Evolutionary conservation across 352 stramenopile species (phyloP), one percentile per base, ranked within the genome.

Genomic region (Halophytophthora polymorphica): DNA sequence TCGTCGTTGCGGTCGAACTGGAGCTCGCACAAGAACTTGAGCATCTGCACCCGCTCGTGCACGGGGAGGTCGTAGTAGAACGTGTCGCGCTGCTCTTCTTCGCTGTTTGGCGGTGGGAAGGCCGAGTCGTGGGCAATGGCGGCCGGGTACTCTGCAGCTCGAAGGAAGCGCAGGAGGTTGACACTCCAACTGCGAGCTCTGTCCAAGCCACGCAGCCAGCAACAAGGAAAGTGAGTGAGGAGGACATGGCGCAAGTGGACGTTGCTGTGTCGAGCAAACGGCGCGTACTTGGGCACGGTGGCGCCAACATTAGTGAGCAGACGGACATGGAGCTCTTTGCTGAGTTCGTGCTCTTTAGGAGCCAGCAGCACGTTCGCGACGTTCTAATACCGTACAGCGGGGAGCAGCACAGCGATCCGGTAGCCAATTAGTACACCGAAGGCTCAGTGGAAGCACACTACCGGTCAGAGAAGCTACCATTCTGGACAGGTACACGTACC

Each of bases 1-100:
- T 53, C 34, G 33, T 83, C 71, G 46, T 88, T 90, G 48, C 71
- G 65, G 46, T 88, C 76, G 29, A 86, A 88, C 37, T 88, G 76
- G 22, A 66, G 56, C 47, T 90, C 76, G 23, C 76, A 90, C 14
- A 88, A 28, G 18, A 74, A 70, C 37, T 88, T 88, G 29, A 90
- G 50, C 6, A 88, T 56, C 2, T 63, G 48, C 15, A 88, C 60
- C 19, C 72, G 67, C 12, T 85, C 64, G 1, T 53, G 49, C 2
- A 83, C 50, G 21, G 61, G 41, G 1, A 83, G 52, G 12, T 76
- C 56, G 29, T 70, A 74, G 48, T 89, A 88, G 38, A 79, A 65
- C 44, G 61, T 58, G 45, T 70, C 54, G 15, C 59, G 40, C 57
- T 55, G 55, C 29, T 56, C 22, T 1, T 53, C 48, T 14, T 66